phyloP scores from a whole-genome alignment of 192 early-diverging fungal species.

The Linnemannia schmuckeri region DNA sequence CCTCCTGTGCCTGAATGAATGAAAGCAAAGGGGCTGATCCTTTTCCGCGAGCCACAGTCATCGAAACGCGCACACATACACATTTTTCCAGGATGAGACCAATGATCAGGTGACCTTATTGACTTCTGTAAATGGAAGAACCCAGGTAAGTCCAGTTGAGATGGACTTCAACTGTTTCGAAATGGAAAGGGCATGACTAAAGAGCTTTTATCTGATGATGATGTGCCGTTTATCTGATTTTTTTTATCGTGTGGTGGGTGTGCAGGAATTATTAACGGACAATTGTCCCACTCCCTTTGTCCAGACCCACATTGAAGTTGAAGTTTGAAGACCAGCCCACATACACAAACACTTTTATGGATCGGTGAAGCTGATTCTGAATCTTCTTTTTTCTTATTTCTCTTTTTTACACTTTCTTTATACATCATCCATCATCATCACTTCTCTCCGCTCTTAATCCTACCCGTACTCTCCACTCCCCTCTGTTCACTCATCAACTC shows the following conservation, averaged over 20 bases:
- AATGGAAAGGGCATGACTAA: conserved; percentile 1
- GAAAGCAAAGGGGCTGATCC: neutral
- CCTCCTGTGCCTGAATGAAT: neutral
- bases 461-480: neutral
- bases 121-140: neutral
- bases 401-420: neutral
- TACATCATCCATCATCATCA: neutral
- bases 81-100: neutral
- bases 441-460: neutral
- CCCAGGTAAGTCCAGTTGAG: neutral
- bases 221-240: conserved; percentile 4
- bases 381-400: neutral
- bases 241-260: conserved; percentile 8
- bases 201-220: neutral
- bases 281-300: neutral
- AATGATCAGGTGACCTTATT: neutral
- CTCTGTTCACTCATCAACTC: neutral
- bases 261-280: neutral
- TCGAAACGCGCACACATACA: neutral
- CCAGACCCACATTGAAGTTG: neutral
- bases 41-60: neutral
- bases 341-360: neutral
- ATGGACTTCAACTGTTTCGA: neutral
- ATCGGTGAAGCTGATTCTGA: conserved; percentile 1
- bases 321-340: neutral